Percentiles rank a stretch among this genome's conserved stretches.
phyloP scores from a whole-genome alignment of 768 basidiomycete species.

The Chalciporus piperatus region DNA sequence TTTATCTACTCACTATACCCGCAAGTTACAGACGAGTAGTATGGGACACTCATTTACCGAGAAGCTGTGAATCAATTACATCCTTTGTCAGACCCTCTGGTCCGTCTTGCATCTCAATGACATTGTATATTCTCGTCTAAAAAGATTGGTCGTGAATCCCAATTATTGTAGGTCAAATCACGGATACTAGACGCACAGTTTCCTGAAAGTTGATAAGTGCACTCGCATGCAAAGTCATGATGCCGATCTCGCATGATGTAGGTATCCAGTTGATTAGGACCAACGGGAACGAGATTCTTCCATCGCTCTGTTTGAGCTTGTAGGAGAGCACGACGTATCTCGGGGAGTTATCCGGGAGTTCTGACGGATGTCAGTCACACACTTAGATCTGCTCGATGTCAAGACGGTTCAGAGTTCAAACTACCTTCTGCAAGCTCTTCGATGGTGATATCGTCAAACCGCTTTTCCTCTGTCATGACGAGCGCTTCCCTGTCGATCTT shows the following conservation, averaged over 20 bases:
- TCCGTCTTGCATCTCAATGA: conserved; percentile 80
- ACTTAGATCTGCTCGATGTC: background rate
- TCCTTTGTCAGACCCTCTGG: conserved; percentile 78
- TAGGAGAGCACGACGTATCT: conserved; percentile 85
- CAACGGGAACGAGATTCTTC: conserved; percentile 80
- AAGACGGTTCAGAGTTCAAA: conserved; percentile 5
- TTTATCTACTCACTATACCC: no score
- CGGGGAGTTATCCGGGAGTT: conserved; percentile 84
- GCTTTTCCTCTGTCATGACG: conserved; percentile 80
- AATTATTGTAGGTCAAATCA: background rate
- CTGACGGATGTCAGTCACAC: conserved; percentile 36
- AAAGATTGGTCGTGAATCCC: conserved; percentile 4
- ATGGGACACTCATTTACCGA: background rate
- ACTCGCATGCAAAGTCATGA: conserved; percentile 82
- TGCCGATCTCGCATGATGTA: conserved; percentile 66
- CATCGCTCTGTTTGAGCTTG: conserved; percentile 76
- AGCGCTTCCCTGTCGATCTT: conserved; percentile 87
- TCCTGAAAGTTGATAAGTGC: conserved; percentile 76
- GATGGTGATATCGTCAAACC: conserved; percentile 70
- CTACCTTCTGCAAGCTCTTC: conserved; percentile 87
- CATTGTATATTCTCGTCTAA: conserved; percentile 74
- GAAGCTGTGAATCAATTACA: conserved; percentile 59
- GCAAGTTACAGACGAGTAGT: background rate
- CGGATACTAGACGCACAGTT: conserved; percentile 47
- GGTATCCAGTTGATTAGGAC: conserved; percentile 90